phyloP scores from a whole-genome alignment of 352 stramenopile species.

The Globisporangium emineosum region DNA sequence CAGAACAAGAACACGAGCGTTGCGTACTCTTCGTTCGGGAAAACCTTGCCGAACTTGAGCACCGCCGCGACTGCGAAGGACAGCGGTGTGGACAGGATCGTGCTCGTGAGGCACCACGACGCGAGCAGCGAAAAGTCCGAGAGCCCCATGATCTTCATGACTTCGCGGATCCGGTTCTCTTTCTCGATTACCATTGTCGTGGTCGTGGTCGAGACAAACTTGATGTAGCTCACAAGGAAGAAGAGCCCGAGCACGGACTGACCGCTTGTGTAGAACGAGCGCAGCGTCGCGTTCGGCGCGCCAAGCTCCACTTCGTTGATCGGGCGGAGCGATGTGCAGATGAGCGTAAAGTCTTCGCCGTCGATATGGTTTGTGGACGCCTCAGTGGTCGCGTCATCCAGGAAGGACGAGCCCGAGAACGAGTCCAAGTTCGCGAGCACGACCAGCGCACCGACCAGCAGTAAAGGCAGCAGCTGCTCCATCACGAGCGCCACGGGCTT shows the following conservation, averaged over 20 bases:
- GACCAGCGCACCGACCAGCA: slow-evolving; percentile 33
- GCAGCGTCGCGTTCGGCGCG: slow-evolving; percentile 22
- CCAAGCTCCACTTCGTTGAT: slow-evolving; percentile 16
- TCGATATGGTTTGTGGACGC: slow-evolving; percentile 8
- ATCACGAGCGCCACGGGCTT: slow-evolving; percentile 27
- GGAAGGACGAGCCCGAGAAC: slow-evolving; percentile 18
- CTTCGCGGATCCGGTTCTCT: slow-evolving; percentile 63
- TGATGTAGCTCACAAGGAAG: slow-evolving; percentile 39
- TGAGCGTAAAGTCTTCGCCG: slow-evolving; percentile 11
- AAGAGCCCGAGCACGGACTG: slow-evolving; percentile 42
- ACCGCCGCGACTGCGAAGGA: slow-evolving; percentile 38
- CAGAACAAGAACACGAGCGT: slow-evolving; percentile 67
- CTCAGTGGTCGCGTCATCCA: not conserved
- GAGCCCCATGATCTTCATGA: slow-evolving; percentile 84
- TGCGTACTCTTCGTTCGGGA: slow-evolving; percentile 48
- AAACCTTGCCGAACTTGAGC: slow-evolving; percentile 67
- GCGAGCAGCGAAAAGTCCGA: slow-evolving; percentile 51
- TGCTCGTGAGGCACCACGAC: slow-evolving; percentile 51
- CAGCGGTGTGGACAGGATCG: slow-evolving; percentile 42
- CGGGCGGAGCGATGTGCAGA: slow-evolving; percentile 12
- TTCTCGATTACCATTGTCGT: slow-evolving; percentile 79
- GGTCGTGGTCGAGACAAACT: slow-evolving; percentile 62
- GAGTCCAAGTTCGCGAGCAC: slow-evolving; percentile 35
- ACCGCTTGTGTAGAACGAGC: slow-evolving; percentile 39
- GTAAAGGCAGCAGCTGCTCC: slow-evolving; percentile 35